Base-by-base conservation (phyloP, 306 rosid species). In the Trifolium dubium region DNA sequence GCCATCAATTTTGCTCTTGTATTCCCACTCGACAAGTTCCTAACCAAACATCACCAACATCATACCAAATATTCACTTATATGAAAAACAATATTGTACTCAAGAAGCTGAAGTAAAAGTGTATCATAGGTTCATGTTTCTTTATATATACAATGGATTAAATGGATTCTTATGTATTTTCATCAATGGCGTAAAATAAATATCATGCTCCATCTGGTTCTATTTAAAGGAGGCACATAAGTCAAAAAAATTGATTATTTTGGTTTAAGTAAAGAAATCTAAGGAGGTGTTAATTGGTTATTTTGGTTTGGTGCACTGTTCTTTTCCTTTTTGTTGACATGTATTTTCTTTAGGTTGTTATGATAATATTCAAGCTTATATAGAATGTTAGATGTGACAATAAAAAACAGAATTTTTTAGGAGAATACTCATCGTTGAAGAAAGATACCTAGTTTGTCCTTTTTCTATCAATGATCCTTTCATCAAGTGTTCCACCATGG, bases 21-120 rank as follows among this genome's bases (percentile, higher is more conserved):
- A 85, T 64, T 86, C 88, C 93, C 96, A 88, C 47, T 88, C 90
- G 74, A 80, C 93, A 77, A 88, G 91, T 82, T 88, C 96, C 93
- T 90, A 69, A 82, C 11, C 51, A 65, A 62, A 35, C 71, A 65
- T 66, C 50, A 58, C 74, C 71, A 79, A 56, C 79, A 83, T 43
- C 86, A 78, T 47, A 70, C 2, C n/a, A n/a, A n/a, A n/a, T 1
- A 49, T 32, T 32, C 35, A 34, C 3, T 8, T 62, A 34, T 4
- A 7, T 19, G n/a, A 79, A 30, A 30, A 47, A 67, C 31, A 35
- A 34, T 17, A 8, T 32, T 15, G n/a, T n/a, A n/a, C n/a, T 30
- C 5, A 7, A 66, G 39, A 3, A 44, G 23, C 6, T 14, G 3
- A 35, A 14, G 67, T 8, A 37, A 4, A 40, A 40, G 53, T 2